Base-by-base conservation (phyloP, 805 yeast genomes). In the Ogataea ramenticola region DNA sequence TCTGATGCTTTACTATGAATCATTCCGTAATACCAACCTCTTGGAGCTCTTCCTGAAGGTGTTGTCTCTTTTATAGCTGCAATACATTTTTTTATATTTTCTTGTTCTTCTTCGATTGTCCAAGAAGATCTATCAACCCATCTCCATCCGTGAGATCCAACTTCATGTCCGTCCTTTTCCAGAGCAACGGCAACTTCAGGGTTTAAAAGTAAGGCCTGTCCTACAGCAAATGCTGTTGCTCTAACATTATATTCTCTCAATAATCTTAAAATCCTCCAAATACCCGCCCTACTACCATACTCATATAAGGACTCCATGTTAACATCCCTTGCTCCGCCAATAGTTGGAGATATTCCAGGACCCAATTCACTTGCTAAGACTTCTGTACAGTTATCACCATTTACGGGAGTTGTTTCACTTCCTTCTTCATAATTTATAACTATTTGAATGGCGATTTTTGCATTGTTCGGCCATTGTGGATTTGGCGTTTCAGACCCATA, bases 151-250 rank as follows among this genome's bases (percentile, higher is more conserved):
- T 66, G 71, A 32, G 64, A 61, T 14, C 62, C 67, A 31, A 66
- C 61, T 43, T 66, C 70, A 48, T 63, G 67, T 9, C 70, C 70
- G 34, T 58, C 68, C 32, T 64, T 55, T 34, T 54, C 61, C 41
- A 63, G 59, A 1, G 66, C 69, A 29, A 52, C 52, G 17, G 65
- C 68, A 35, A 65, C 65, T 8, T 48, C 57, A 4, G 66, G 65
- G 38, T 63, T 56, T 40, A 54, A 55, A 32, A 54, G 60, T 21
- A 66, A 53, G 11, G 71, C 71, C 42, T 62, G 64, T 8, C 66
- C 71, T 40, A 67, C 70, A 12, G 65, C 71, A 46, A 58, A 65
- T 9, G 62, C 51, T 10, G 71, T 66, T 48, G 65, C 55, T 39
- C 56, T 60, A 40, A 50, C 58, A 19, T 49, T 49, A 41, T 57